These are phyloP conservation scores for Aspergillus candidus DNA, from an alignment of 2,329 filamentous ascomycete species.

Conservation along the genomic window DNA sequence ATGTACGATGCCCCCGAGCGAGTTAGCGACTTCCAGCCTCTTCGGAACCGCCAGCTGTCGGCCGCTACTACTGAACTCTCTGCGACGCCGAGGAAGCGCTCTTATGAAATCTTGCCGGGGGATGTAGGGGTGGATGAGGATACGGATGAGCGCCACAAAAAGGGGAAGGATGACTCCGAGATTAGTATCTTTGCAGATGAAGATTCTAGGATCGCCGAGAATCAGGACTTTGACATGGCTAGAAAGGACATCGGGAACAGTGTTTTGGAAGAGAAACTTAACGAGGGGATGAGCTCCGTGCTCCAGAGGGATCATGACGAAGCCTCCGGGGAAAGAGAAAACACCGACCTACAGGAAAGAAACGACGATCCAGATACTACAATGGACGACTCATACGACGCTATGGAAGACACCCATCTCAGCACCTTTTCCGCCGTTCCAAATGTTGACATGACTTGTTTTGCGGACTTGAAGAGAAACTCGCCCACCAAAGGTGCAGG, in stretches of 20 bases:
- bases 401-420: constrained; percentile 50
- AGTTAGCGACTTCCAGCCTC: constrained; percentile 27
- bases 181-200: constrained; percentile 26
- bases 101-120: constrained; percentile 17
- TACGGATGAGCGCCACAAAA: constrained; percentile 21
- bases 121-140: constrained; percentile 6
- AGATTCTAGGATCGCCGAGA: constrained; percentile 17
- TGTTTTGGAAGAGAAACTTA: constrained; percentile 32
- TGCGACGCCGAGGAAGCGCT: constrained; percentile 18
- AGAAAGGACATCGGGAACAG: constrained; percentile 27
- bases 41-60: constrained; percentile 12
- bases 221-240: constrained; percentile 10
- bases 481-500: constrained; percentile 50
- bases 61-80: constrained; percentile 8
- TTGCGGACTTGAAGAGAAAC: constrained; percentile 62
- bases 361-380: constrained; percentile 24
- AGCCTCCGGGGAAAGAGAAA: constrained; percentile 17
- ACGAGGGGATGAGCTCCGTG: constrained; percentile 41
- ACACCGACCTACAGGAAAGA: constrained; percentile 16
- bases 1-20: constrained; percentile 27
- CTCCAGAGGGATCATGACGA: constrained; percentile 22
- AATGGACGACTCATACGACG: constrained; percentile 28
- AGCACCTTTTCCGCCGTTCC: constrained; percentile 87
- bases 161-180: constrained; percentile 18
- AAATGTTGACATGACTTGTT: constrained; percentile 68